Evolutionary conservation across 2,329 filamentous ascomycete species (phyloP), one percentile per base, ranked within the genome.

Genomic region (Phialophora macrospora): DNA sequence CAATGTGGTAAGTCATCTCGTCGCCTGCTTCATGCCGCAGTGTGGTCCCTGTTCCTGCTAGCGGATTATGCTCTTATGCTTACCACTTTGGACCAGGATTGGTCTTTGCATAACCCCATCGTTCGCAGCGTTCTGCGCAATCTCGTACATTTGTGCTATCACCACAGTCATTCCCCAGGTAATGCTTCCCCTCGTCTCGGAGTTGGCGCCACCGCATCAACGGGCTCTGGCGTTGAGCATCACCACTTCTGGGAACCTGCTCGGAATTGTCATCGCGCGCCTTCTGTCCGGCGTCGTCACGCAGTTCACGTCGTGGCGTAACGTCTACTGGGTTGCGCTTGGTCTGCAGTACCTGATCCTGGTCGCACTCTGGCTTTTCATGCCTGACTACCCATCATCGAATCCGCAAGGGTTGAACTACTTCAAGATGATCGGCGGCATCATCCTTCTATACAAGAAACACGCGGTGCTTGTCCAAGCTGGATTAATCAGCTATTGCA

Each of bases 131-230:
- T 94, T 95, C 76, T 82, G 86, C 0, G 87, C 83, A 1, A 80
- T 94, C 20, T 91, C 89, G 4, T 94, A 90, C 77, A 78, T 94
- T 61, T 87, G 86, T 11, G 88, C 88, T n/a, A 78, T 90, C n/a
- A 89, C 89, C 1, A 95, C 91, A 0, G 91, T 94, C 1, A 94
- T 91, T 2, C 91, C 90, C 12, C 88, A 90, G 76, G 79, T 90
- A 62, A 92, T 95, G 90, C 87, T 95, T 17, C 91, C 91, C 0
- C 81, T 95, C 0, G 90, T 93, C 0, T 90, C 90, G 1, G 90
- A 94, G 72, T 87, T 94, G 20, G 90, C 91, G 0, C 90, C 91
- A 0, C 81, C 86, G 0, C 79, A 88, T 49, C 85, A 88, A 30
- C 86, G 90, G 12, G 90, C 90, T 0, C 85, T 87, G 28, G 87